Conservation (phyloP, 164 flowering plant genomes). For the Taxillus chinensis region DNA sequence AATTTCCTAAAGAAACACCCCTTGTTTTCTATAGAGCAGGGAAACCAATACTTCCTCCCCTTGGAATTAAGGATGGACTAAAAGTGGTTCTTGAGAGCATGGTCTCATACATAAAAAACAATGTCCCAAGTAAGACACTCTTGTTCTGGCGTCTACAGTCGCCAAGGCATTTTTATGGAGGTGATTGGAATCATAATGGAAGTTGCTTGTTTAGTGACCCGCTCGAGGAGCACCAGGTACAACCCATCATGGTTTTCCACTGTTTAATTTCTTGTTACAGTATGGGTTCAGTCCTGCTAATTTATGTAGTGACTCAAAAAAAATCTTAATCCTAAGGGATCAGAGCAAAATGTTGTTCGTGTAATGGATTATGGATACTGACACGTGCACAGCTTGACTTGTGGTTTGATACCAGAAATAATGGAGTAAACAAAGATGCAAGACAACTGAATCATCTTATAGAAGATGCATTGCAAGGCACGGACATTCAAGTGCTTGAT, state of each 20-base stretch:
- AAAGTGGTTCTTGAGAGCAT: slow-evolving; percentile 59
- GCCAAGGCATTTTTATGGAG: slow-evolving; percentile 91
- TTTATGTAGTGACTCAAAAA: no score
- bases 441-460: slow-evolving; percentile 57
- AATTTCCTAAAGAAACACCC: slow-evolving; percentile 87
- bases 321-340: no score
- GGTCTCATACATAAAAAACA: slow-evolving; percentile 53
- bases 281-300: no score
- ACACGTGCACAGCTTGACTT: slow-evolving; percentile 61
- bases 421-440: slow-evolving; percentile 88
- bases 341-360: no score
- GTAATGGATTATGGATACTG: slow-evolving; percentile 4
- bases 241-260: background rate
- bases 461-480: slow-evolving; percentile 38
- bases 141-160: slow-evolving; percentile 95
- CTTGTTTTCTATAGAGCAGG: slow-evolving; percentile 72
- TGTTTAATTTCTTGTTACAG: background rate
- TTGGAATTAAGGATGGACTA: slow-evolving; percentile 59
- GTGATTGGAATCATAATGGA: slow-evolving; percentile 97
- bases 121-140: slow-evolving; percentile 48
- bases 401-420: slow-evolving; percentile 87
- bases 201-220: slow-evolving; percentile 75
- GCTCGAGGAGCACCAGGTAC: slow-evolving; percentile 62
- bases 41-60: slow-evolving; percentile 54
- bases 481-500: slow-evolving; percentile 53